Conservation (phyloP, 176 grass and related monocot species). For the Guadua angustifolia region DNA sequence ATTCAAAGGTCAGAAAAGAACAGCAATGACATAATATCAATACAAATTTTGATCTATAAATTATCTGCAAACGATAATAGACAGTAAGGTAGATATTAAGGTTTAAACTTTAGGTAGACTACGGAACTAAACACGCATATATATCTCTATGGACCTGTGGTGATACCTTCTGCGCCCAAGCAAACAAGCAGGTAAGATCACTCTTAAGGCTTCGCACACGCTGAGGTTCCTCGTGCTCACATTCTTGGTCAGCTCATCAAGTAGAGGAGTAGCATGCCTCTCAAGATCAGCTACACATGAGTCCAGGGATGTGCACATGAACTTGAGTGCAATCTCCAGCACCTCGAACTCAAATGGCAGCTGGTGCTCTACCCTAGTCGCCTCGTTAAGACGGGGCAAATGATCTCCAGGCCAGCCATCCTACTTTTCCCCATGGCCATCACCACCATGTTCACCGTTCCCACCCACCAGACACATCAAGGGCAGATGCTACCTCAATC, state of each 20-base stretch:
- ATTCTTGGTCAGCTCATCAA: constrained; percentile 90
- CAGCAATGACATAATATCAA: not conserved
- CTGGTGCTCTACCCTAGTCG: constrained; percentile 66
- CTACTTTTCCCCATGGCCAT: constrained; percentile 41
- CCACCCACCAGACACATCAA: constrained; percentile 40
- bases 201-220: constrained; percentile 91
- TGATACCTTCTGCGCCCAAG: constrained; percentile 88
- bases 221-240: constrained; percentile 93
- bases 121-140: not conserved
- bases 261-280: constrained; percentile 76
- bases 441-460: constrained; percentile 44
- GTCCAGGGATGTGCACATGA: constrained; percentile 68
- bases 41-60: not conserved
- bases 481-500: constrained; percentile 71
- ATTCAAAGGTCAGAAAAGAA: not conserved
- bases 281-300: constrained; percentile 70
- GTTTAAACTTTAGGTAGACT: not conserved
- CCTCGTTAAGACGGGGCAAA: constrained; percentile 44
- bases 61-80: not conserved
- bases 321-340: constrained; percentile 81
- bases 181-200: constrained; percentile 83
- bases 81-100: not conserved
- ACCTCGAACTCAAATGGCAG: constrained; percentile 97
- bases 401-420: constrained; percentile 39
- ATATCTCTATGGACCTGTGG: not conserved